phyloP scores from a whole-genome alignment of 192 early-diverging fungal species.

The Backusella liffmaniae region DNA sequence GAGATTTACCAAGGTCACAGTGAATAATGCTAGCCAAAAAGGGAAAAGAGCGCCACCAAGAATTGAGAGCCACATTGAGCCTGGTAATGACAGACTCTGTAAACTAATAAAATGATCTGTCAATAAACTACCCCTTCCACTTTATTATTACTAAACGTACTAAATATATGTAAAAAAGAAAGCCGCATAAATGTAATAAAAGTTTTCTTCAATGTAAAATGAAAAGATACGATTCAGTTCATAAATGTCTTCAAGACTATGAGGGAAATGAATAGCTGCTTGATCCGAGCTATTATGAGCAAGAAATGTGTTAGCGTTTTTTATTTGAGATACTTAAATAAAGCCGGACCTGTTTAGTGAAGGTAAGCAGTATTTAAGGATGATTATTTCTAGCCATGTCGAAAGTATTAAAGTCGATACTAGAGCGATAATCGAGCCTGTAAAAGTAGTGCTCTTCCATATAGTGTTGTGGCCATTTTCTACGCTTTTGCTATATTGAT shows the following conservation, averaged over 20 bases:
- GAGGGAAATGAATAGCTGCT: slow-evolving; percentile 46
- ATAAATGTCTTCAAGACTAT: slow-evolving; percentile 46
- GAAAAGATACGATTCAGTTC: slow-evolving; percentile 43
- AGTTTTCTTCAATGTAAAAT: slow-evolving; percentile 50
- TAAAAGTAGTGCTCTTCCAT: background rate
- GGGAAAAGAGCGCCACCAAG: slow-evolving; percentile 54
- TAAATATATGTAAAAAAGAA: slow-evolving; percentile 52
- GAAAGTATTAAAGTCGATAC: background rate
- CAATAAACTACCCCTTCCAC: background rate
- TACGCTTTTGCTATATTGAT: background rate
- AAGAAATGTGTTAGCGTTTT: background rate
- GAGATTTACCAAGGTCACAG: slow-evolving; percentile 42
- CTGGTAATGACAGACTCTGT: slow-evolving; percentile 57
- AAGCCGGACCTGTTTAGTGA: background rate
- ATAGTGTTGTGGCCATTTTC: background rate
- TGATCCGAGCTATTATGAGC: slow-evolving; percentile 39
- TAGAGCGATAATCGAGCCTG: background rate
- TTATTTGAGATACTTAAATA: background rate
- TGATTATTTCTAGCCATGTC: background rate
- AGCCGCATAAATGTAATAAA: slow-evolving; percentile 42
- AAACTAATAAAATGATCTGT: slow-evolving; percentile 35
- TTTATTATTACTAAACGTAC: slow-evolving; percentile 35
- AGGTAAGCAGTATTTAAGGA: background rate
- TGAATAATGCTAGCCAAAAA: slow-evolving; percentile 46
- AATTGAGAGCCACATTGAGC: slow-evolving; percentile 63